phyloP scores from a whole-genome alignment of 306 rosid species.

The Quercus cerris region DNA sequence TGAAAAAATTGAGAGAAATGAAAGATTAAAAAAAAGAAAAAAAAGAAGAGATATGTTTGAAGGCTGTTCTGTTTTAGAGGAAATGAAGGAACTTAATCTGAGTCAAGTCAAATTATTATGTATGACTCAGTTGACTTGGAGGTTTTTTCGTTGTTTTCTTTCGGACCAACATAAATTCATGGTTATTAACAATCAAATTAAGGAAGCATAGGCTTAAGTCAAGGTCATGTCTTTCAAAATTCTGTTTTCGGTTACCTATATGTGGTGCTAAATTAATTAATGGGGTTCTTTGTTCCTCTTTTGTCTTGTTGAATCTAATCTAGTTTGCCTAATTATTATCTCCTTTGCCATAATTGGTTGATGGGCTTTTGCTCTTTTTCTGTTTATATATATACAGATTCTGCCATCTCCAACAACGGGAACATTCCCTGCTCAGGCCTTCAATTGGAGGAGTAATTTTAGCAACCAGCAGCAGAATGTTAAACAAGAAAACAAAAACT shows the following conservation, averaged over 20 bases:
- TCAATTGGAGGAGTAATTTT: conserved; percentile 54
- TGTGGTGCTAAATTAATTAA: neutral
- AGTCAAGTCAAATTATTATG: neutral
- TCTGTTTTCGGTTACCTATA: neutral
- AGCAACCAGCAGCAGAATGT: conserved; percentile 39
- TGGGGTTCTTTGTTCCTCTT: neutral
- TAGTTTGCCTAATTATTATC: neutral
- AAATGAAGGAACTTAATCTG: neutral
- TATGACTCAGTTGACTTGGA: neutral
- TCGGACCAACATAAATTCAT: neutral
- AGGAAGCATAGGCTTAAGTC: no score
- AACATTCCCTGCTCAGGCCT: conserved; percentile 50
- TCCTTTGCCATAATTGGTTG: neutral
- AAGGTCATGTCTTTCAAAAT: neutral
- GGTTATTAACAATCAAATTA: neutral
- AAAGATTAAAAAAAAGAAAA: no score
- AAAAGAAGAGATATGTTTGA: neutral
- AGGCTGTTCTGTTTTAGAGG: neutral
- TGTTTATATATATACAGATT: conserved; percentile 31
- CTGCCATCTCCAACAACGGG: conserved; percentile 89
- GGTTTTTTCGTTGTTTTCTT: neutral
- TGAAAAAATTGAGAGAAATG: neutral
- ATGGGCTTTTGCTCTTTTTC: conserved; percentile 4
- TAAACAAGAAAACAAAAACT: conserved; percentile 54
- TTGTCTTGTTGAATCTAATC: conserved; percentile 8